Conservation (phyloP, 148 eudicot species). For the Selenicereus undatus region DNA sequence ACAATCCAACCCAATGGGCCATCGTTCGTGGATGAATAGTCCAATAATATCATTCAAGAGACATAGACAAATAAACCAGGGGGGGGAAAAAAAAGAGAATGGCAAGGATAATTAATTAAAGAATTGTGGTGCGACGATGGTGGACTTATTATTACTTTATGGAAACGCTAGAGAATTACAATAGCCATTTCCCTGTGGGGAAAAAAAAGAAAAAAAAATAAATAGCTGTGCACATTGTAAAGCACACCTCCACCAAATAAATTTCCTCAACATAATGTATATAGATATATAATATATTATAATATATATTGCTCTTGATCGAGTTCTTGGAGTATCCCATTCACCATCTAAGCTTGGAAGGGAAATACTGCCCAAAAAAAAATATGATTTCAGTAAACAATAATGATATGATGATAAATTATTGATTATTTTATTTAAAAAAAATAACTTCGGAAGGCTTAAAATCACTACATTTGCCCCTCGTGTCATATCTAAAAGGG, state of each 20-base stretch:
- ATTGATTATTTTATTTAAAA: too few relatives aligned
- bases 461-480: too few relatives aligned
- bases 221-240: not conserved
- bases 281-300: too few relatives aligned
- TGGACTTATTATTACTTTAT: not conserved
- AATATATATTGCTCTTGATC: too few relatives aligned
- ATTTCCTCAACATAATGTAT: not conserved
- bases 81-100: too few relatives aligned
- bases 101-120: not conserved
- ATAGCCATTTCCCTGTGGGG: not conserved
- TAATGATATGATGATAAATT: not conserved
- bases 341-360: conserved; percentile 19
- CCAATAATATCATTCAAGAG: too few relatives aligned
- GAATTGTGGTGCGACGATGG: too few relatives aligned
- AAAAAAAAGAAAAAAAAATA: not conserved
- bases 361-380: conserved; percentile 13
- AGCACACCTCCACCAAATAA: not conserved
- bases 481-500: too few relatives aligned
- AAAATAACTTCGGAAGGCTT: not conserved
- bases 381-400: not conserved
- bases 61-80: too few relatives aligned
- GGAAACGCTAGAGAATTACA: not conserved
- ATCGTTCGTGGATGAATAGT: too few relatives aligned
- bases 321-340: not conserved
- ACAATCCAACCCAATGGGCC: too few relatives aligned